A percentile compares a stretch with the other conserved stretches of the same genome.
Conservation (phyloP, 2,329 filamentous ascomycete genomes). For the Diplodia mutila region DNA sequence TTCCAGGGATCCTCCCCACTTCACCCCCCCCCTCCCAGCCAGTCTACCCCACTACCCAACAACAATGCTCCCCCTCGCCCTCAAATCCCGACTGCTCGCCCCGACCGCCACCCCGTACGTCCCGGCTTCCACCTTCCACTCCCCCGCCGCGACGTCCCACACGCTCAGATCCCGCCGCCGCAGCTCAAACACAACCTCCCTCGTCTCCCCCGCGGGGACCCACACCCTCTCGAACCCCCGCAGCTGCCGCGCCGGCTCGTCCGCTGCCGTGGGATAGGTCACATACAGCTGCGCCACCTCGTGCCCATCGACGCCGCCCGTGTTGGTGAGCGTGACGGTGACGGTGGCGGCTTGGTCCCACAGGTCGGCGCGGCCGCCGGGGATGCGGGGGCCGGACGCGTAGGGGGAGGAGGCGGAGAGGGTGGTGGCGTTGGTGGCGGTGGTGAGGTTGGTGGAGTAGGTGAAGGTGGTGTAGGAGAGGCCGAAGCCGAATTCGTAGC, state of each 20-base stretch:
- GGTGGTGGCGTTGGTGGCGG: conserved; percentile 34
- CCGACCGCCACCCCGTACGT: conserved; percentile 25
- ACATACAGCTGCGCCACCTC: conserved; percentile 31
- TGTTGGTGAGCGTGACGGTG: conserved; percentile 28
- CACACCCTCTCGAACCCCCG: conserved; percentile 28
- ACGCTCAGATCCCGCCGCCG: conserved; percentile 28
- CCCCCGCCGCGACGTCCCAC: conserved; percentile 27
- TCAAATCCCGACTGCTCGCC: conserved; percentile 22
- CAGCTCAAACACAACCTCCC: conserved; percentile 19
- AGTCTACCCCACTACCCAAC: neutral
- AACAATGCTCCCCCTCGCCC: neutral
- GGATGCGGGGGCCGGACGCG: conserved; percentile 28
- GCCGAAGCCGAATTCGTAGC: conserved; percentile 30
- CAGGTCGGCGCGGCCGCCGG: conserved; percentile 21
- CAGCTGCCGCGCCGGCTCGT: conserved; percentile 27
- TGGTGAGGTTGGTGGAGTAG: conserved; percentile 27
- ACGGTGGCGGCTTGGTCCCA: conserved; percentile 17
- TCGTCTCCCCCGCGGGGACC: conserved; percentile 24
- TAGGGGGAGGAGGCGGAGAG: conserved; percentile 13
- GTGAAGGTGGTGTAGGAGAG: conserved; percentile 25
- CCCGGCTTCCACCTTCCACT: conserved; percentile 27
- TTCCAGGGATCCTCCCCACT: no score
- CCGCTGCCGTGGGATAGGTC: conserved; percentile 23
- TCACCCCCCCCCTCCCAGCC: no score
- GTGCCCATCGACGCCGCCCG: conserved; percentile 26